phyloP scores from a whole-genome alignment of 2,329 filamentous ascomycete species.

The Paraphaeosphaeria sporulosa region DNA sequence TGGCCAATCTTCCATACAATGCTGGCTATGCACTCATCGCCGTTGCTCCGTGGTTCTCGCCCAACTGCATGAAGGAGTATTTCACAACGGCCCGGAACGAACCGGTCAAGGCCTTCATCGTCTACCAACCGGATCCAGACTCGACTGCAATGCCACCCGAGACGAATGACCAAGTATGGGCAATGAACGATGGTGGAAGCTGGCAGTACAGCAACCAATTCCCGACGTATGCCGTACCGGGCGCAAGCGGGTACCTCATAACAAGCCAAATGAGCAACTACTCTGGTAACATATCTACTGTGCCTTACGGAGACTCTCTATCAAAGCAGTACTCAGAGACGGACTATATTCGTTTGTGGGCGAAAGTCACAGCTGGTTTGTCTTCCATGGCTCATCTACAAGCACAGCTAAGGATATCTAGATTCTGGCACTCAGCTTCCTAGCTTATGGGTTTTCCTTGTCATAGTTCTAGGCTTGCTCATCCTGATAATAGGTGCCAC shows the following conservation, averaged over 20 bases:
- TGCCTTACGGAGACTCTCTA: slow-evolving; percentile 51
- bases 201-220: slow-evolving; percentile 78
- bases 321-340: slow-evolving; percentile 46
- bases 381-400: slow-evolving; percentile 15
- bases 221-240: slow-evolving; percentile 83
- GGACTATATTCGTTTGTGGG: slow-evolving; percentile 61
- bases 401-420: slow-evolving; percentile 16
- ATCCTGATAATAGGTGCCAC: slow-evolving; percentile 71
- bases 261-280: slow-evolving; percentile 78
- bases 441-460: slow-evolving; percentile 80
- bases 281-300: slow-evolving; percentile 73
- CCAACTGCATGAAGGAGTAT: slow-evolving; percentile 76
- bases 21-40: slow-evolving; percentile 77
- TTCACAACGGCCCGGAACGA: slow-evolving; percentile 69
- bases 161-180: slow-evolving; percentile 71
- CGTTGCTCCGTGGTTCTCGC: slow-evolving; percentile 84
- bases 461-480: slow-evolving; percentile 74
- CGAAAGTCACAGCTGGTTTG: slow-evolving; percentile 57
- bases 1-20: slow-evolving; percentile 69
- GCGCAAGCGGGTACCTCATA: slow-evolving; percentile 69
- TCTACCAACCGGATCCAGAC: slow-evolving; percentile 57
- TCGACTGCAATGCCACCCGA: slow-evolving; percentile 69
- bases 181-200: slow-evolving; percentile 70
- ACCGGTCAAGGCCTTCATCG: slow-evolving; percentile 63
- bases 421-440: slow-evolving; percentile 67